Base-by-base conservation (phyloP, 495 filamentous ascomycete species). In the Lasiosphaeria miniovina region DNA sequence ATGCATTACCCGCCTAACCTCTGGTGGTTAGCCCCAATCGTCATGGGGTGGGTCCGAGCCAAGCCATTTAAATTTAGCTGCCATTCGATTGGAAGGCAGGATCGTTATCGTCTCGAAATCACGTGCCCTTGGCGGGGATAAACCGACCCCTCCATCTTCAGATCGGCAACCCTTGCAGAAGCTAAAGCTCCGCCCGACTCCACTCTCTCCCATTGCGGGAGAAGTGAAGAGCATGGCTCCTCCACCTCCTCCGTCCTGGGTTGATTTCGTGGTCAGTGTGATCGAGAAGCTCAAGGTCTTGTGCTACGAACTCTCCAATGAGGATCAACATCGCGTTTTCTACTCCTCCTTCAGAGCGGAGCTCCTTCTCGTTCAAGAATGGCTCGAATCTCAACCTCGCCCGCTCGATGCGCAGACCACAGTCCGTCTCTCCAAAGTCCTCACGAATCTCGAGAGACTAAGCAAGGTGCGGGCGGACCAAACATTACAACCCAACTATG, bases 331-430 rank as follows among this genome's bases (percentile, higher is more conserved):
- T 1, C 12, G 6, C 5, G 15, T 1, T 51, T 51, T 51, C 12
- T 51, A 51, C 49, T 4, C 11, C 11, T 51, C 49, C 49, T 51
- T 51, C 12, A 8, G 4, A 31, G 49, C 49, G 32, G 49, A 51
- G 49, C 49, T 51, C 4, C 49, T 51, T 3, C 49, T 51, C 49
- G 49, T 51, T 5, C 49, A 32, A 32, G 49, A 51, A 35, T 51
- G 49, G 49, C 32, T 51, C 6, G 6, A 51, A 14, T 5, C 14
- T 31, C 49, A 51, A 14, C 49, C 49, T 6, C 14, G 32, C 11
- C 49, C n/a, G 4, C 32, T 51, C 49, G 49, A 32, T 10, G 5
- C 49, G 5, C 24, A 14, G 6, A 31, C 6, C 32, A 24, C 7
- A 10, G 49, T 10, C 17, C 17, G 49, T 4, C 4, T 51, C 24